Evolutionary conservation across 2,329 filamentous ascomycete genomes (phyloP).

Genomic region (Decorospora gaudefroyi): DNA sequence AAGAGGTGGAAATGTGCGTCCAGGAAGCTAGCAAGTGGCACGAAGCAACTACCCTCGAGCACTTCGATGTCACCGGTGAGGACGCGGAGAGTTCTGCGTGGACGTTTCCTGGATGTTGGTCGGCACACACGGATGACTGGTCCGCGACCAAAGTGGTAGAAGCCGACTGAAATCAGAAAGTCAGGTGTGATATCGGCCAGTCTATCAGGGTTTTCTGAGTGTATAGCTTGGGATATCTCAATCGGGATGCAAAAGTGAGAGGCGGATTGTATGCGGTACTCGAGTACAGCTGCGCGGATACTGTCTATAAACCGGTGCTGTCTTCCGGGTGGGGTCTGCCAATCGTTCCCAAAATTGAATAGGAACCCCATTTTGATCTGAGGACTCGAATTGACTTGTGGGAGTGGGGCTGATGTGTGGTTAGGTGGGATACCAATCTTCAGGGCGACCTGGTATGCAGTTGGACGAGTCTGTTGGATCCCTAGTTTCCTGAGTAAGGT

Average conservation of each 20-base stretch:
- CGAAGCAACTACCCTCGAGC: background rate
- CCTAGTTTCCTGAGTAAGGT: too few relatives aligned
- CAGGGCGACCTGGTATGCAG: too few relatives aligned
- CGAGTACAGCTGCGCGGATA: constrained; percentile 7
- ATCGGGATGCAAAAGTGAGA: constrained; percentile 8
- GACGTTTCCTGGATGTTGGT: background rate
- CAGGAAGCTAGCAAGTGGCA: constrained; percentile 16
- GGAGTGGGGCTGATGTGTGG: too few relatives aligned
- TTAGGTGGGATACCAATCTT: too few relatives aligned
- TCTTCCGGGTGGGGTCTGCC: constrained; percentile 1
- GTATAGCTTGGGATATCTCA: constrained; percentile 7
- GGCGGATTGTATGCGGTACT: constrained; percentile 15
- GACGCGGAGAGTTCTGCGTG: background rate
- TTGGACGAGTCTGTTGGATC: too few relatives aligned
- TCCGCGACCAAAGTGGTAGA: constrained; percentile 6
- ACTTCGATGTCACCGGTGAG: background rate
- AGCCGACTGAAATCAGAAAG: constrained; percentile 11
- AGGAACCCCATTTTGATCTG: too few relatives aligned
- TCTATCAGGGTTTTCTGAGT: background rate
- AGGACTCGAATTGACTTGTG: too few relatives aligned
- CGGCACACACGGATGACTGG: constrained; percentile 6
- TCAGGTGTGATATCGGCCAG: background rate
- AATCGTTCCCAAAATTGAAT: too few relatives aligned
- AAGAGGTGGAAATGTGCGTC: constrained; percentile 4
- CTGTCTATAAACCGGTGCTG: constrained; percentile 11